A percentile compares a stretch with the other conserved stretches of the same genome.
These are phyloP conservation scores for Suhomyces ambrosiae DNA, from an alignment of 1,139 yeast species.

Conservation along the genomic window DNA sequence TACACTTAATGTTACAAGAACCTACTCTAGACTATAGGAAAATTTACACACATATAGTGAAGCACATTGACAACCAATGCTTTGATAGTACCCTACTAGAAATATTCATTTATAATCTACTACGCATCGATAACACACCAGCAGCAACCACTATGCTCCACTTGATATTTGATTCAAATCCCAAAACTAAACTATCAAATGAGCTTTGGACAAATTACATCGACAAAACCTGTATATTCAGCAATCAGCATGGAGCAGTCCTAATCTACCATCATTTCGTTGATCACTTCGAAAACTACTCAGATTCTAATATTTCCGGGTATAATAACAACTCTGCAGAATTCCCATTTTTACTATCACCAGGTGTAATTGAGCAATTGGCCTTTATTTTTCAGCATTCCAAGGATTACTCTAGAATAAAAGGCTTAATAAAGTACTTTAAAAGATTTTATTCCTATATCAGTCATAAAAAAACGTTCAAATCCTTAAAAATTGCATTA, in stretches of 20 bases:
- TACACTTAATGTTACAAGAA: conserved; percentile 2
- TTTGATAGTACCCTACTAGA: conserved; percentile 21
- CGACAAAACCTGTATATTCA: conserved; percentile 27
- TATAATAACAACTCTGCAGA: conserved; percentile 21
- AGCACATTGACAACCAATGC: conserved; percentile 4
- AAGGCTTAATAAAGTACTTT: conserved; percentile 38
- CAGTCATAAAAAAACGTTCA: conserved; percentile 32
- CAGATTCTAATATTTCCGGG: conserved; percentile 20
- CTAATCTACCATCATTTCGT: conserved; percentile 41
- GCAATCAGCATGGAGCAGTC: conserved; percentile 37
- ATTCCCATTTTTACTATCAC: conserved; percentile 38
- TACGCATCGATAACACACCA: conserved; percentile 20
- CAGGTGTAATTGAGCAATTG: conserved; percentile 27
- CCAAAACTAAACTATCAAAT: conserved; percentile 29
- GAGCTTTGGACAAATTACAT: conserved; percentile 40
- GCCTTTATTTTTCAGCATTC: conserved; percentile 33
- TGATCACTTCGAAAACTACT: conserved; percentile 27
- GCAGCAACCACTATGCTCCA: conserved; percentile 31
- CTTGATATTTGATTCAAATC: conserved; percentile 15
- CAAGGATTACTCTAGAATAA: conserved; percentile 28
- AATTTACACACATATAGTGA: conserved; percentile 12
- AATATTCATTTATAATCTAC: conserved; percentile 23
- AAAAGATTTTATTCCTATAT: conserved; percentile 41
- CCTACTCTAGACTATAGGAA: conserved; percentile 3
- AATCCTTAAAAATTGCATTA: conserved; percentile 27